Conservation (phyloP, 1,284 basidiomycete species). For the Heterobasidion parviporum region DNA sequence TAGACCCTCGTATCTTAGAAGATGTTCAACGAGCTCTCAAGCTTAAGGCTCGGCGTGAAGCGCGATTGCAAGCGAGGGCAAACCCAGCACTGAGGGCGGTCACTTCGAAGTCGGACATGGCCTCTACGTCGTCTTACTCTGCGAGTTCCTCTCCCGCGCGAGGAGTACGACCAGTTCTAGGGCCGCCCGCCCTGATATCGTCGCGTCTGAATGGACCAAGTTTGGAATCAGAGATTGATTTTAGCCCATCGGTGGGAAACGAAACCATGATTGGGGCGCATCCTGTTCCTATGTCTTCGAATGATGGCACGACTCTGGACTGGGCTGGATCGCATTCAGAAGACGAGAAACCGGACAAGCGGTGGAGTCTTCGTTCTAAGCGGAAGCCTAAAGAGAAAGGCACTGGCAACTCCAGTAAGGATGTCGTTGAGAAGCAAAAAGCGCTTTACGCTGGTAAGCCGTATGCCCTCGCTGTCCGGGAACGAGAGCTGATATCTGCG, state of each 20-base stretch:
- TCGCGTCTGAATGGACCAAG: conserved; percentile 13
- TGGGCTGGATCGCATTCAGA: conserved; percentile 47
- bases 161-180: conserved; percentile 2
- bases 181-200: conserved; percentile 5
- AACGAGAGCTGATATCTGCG: not conserved
- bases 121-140: conserved; percentile 20
- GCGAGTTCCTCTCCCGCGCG: conserved; percentile 27
- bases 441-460: conserved; percentile 18
- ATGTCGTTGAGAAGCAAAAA: conserved; percentile 28
- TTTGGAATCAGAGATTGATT: conserved; percentile 50
- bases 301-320: conserved; percentile 62
- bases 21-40: conserved; percentile 67
- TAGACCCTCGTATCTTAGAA: conserved; percentile 66
- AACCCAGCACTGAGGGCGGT: conserved; percentile 12
- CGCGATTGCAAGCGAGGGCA: conserved; percentile 36
- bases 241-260: conserved; percentile 54
- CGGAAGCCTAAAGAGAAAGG: conserved; percentile 49
- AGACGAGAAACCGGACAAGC: conserved; percentile 48
- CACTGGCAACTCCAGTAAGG: conserved; percentile 26
- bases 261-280: conserved; percentile 25
- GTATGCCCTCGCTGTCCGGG: not conserved
- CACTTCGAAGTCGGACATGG: not conserved
- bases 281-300: conserved; percentile 54
- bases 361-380: conserved; percentile 54
- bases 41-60: conserved; percentile 62